Evolutionary conservation across 768 basidiomycete genomes (phyloP).

Genomic region (Naganishia vaughanmartiniae): DNA sequence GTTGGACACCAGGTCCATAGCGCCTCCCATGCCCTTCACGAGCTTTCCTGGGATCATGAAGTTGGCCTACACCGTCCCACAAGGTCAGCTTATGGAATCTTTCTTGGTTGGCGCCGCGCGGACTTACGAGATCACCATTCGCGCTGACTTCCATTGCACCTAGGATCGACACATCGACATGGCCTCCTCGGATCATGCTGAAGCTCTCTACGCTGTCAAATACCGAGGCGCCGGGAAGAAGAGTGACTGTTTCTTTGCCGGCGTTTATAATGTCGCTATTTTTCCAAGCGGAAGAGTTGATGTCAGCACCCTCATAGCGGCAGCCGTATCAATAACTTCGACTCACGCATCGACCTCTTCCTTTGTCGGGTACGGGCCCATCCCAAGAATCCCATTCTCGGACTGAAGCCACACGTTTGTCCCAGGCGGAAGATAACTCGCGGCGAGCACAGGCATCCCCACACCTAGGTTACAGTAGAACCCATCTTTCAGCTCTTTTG

Average conservation of each 20-base stretch:
- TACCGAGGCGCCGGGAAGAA: conserved; percentile 83
- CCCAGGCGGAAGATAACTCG: conserved; percentile 51
- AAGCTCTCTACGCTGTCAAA: conserved; percentile 95
- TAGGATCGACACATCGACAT: conserved; percentile 87
- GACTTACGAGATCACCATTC: conserved; percentile 65
- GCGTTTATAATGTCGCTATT: conserved; percentile 50
- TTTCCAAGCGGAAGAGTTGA: background rate
- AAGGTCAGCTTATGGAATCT: background rate
- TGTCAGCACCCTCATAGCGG: background rate
- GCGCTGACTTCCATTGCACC: conserved; percentile 90
- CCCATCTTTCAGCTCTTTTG: conserved; percentile 49
- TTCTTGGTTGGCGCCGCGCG: background rate
- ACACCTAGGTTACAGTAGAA: conserved; percentile 54
- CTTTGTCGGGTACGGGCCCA: conserved; percentile 54
- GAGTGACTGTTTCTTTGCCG: conserved; percentile 61
- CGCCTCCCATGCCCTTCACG: conserved; percentile 73
- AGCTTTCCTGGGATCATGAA: conserved; percentile 94
- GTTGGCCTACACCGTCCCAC: conserved; percentile 62
- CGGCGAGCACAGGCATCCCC: conserved; percentile 54
- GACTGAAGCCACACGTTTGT: conserved; percentile 54
- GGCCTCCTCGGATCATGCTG: conserved; percentile 96
- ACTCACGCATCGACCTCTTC: conserved; percentile 52
- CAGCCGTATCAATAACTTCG: background rate
- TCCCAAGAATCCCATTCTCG: conserved; percentile 55
- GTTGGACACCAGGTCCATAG: conserved; percentile 94